These are phyloP conservation scores for Bruguiera gymnorhiza DNA, from an alignment of 345 rosid genomes.

Conservation along the genomic window DNA sequence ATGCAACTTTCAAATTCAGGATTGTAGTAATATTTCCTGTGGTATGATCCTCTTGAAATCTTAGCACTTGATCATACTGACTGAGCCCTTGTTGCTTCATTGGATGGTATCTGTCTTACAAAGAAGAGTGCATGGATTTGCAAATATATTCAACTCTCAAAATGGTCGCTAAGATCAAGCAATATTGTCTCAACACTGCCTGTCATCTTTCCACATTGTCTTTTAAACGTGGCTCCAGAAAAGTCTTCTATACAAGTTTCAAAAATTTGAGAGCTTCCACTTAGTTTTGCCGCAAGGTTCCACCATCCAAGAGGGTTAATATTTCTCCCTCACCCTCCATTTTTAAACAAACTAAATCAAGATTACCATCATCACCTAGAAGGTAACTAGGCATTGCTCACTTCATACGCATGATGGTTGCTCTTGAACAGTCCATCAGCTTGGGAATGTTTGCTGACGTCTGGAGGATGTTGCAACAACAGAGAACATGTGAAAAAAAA, in stretches of 20 bases:
- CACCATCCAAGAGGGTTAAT: too few relatives aligned
- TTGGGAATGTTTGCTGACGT: conserved; percentile 67
- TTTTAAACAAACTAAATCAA: background rate
- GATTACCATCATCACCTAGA: background rate
- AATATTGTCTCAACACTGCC: too few relatives aligned
- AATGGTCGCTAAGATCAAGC: too few relatives aligned
- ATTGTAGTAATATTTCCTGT: conserved; percentile 30
- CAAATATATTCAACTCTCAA: too few relatives aligned
- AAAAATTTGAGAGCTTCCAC: too few relatives aligned
- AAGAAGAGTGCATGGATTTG: background rate
- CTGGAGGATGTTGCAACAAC: conserved; percentile 66
- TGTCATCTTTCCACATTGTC: too few relatives aligned
- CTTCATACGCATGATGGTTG: conserved; percentile 68
- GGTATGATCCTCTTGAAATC: conserved; percentile 38
- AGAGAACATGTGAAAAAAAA: background rate
- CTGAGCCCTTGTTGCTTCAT: conserved; percentile 54
- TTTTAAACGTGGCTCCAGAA: too few relatives aligned
- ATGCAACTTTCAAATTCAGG: conserved; percentile 72
- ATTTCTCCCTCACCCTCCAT: too few relatives aligned
- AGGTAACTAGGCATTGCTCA: conserved; percentile 33
- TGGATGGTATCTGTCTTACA: conserved; percentile 56
- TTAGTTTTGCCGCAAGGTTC: too few relatives aligned
- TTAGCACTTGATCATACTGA: conserved; percentile 56
- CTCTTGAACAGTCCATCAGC: conserved; percentile 72
- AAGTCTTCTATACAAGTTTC: too few relatives aligned